Evolutionary conservation across 148 eudicot species (phyloP), one percentile per base, ranked within the genome.

Genomic region (Fagopyrum homotropicum): DNA sequence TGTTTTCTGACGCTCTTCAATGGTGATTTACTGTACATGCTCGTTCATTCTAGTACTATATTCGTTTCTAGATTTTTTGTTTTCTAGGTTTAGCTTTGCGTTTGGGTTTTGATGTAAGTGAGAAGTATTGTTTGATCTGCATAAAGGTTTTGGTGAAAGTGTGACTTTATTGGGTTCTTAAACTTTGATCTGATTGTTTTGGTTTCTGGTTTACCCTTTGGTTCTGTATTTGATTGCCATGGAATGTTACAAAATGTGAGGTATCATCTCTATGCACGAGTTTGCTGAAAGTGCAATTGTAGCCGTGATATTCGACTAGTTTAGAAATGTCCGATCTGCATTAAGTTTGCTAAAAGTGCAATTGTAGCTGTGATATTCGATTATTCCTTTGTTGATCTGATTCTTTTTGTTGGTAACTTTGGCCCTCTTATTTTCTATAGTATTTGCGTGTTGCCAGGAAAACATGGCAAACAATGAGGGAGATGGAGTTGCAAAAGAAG

Each of bases 391-490:
- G 16, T 66, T 66, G 17, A 10, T 61, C 69, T 61, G 44, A 29
- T 16, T 55, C 7, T 55, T 35, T 35, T 35, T 35, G 12, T 49
- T 59, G 2, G 4, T 59, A 9, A 22, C 30, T 63, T 63, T 30
- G 30, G 30, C 22, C 16, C 4, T 57, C 35, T 57, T 57, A 2
- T 17, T 29, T 61, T 61, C 68, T 26, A 4, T 9, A 26, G 68
- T 61, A 9, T 61, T 12, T 66, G 47, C 16, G 26, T 26, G 40
- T 63, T 52, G 7, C 40, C 30, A 80, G 82, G 79, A 76, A 63
- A 85, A 40, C 74, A 88, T 90, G 96, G 83, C 93, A 52, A 79
- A 75, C 77, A 84, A 81, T 48, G 80, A 64, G 17, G 90, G 61
- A 79, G 87, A 84, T 12, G 84, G 74, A 75, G 80, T 17, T 45